Evolutionary conservation across 1,139 yeast species (phyloP).

Genomic region (Blastobotrys serpentis): DNA sequence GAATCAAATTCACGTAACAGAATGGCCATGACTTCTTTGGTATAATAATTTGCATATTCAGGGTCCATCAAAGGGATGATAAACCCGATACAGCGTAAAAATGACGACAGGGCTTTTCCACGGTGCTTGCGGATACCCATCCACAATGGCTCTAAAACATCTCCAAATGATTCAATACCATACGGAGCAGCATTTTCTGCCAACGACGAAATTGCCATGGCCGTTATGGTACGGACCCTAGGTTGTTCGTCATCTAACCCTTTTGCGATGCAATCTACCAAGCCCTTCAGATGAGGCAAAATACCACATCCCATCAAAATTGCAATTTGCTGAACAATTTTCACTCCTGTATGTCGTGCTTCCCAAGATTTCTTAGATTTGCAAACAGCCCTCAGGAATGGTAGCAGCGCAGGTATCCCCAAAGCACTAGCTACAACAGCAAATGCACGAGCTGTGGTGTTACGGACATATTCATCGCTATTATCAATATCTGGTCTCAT

Average conservation of each 20-base stretch:
- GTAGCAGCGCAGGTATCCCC: constrained; percentile 69
- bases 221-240: constrained; percentile 67
- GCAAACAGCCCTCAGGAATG: constrained; percentile 81
- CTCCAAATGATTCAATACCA: constrained; percentile 86
- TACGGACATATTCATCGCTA: constrained; percentile 78
- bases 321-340: constrained; percentile 74
- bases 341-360: constrained; percentile 85
- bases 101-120: constrained; percentile 76
- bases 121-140: constrained; percentile 71
- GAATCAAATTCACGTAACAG: constrained; percentile 71
- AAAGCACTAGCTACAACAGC: constrained; percentile 84
- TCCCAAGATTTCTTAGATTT: constrained; percentile 77
- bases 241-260: constrained; percentile 65
- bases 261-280: constrained; percentile 60
- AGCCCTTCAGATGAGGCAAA: constrained; percentile 66
- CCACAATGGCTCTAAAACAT: constrained; percentile 75
- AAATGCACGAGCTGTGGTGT: constrained; percentile 72
- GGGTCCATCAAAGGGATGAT: constrained; percentile 84
- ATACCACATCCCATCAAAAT: constrained; percentile 69
- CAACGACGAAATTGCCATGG: constrained; percentile 66
- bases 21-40: constrained; percentile 67
- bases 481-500: constrained; percentile 82
- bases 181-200: constrained; percentile 89
- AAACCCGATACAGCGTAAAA: constrained; percentile 74
- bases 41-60: constrained; percentile 76